These are phyloP conservation scores for Tulasnella calospora DNA, from an alignment of 768 basidiomycete species.

Conservation along the genomic window DNA sequence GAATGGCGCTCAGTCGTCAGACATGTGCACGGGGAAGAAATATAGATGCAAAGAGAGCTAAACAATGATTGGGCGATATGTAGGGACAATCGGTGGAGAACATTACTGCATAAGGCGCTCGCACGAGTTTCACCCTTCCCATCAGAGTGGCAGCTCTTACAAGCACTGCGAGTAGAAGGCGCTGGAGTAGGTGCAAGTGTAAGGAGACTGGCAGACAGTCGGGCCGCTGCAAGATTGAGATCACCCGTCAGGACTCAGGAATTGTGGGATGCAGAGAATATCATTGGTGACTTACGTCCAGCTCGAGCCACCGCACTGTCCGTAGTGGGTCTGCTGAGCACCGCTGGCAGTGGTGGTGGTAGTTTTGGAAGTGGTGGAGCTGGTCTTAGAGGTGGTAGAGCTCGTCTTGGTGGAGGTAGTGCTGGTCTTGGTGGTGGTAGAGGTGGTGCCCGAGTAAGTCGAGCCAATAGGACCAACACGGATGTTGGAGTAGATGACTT, in stretches of 20 bases:
- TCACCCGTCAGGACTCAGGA: neutral
- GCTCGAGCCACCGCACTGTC: conserved; percentile 32
- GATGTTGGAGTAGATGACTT: conserved; percentile 54
- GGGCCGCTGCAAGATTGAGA: conserved; percentile 20
- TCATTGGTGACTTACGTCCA: conserved; percentile 14
- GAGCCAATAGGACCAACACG: conserved; percentile 49
- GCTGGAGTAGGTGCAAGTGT: conserved; percentile 22
- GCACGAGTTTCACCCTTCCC: neutral
- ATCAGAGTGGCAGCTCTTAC: conserved; percentile 22
- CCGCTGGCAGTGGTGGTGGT: conserved; percentile 26
- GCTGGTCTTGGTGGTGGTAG: neutral
- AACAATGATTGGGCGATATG: neutral
- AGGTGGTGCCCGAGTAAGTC: conserved; percentile 37
- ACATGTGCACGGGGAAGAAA: neutral
- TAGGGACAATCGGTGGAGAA: no score
- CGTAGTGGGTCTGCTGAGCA: conserved; percentile 29
- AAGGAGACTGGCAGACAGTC: conserved; percentile 28
- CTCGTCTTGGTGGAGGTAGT: neutral
- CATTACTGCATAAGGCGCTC: neutral
- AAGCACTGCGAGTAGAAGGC: conserved; percentile 27
- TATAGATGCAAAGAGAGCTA: neutral
- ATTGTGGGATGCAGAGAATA: neutral
- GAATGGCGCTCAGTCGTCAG: neutral
- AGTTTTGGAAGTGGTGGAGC: conserved; percentile 13
- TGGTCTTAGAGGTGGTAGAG: conserved; percentile 11